phyloP scores from a whole-genome alignment of 2,329 filamentous ascomycete species.

The Paracoccidioides brasiliensis region DNA sequence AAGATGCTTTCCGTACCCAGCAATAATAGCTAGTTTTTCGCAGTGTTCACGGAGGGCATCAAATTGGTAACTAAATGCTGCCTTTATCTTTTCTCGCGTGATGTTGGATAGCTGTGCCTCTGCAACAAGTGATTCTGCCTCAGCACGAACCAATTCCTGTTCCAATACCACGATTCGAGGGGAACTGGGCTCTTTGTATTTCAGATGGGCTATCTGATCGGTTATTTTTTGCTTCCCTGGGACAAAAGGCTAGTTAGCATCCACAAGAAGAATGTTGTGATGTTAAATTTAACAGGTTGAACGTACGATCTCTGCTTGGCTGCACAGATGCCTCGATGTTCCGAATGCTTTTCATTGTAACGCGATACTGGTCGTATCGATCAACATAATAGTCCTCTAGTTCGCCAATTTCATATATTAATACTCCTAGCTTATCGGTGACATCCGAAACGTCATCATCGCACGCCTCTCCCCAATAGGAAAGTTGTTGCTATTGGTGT shows the following conservation, averaged over 20 bases:
- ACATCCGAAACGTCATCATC: conserved; percentile 98
- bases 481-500: conserved; percentile 75
- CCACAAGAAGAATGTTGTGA: not conserved
- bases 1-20: conserved; percentile 95
- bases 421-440: conserved; percentile 93
- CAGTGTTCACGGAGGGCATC: conserved; percentile 94
- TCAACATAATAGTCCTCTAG: conserved; percentile 97
- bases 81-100: conserved; percentile 97
- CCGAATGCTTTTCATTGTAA: conserved; percentile 98
- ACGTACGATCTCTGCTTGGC: conserved; percentile 63
- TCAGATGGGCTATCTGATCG: conserved; percentile 95
- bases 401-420: conserved; percentile 97
- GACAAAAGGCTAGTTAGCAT: not conserved
- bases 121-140: conserved; percentile 96
- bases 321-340: conserved; percentile 99
- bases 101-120: conserved; percentile 99
- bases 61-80: conserved; percentile 95
- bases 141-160: conserved; percentile 94
- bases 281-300: conserved; percentile 1
- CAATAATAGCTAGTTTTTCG: conserved; percentile 96
- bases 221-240: conserved; percentile 97
- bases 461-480: conserved; percentile 87
- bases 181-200: conserved; percentile 99
- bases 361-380: conserved; percentile 96
- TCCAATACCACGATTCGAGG: conserved; percentile 95